Percentiles rank a stretch among this genome's conserved stretches.
Evolutionary conservation across 495 filamentous ascomycete species (phyloP).

Genomic region (Annulohypoxylon stygium): DNA sequence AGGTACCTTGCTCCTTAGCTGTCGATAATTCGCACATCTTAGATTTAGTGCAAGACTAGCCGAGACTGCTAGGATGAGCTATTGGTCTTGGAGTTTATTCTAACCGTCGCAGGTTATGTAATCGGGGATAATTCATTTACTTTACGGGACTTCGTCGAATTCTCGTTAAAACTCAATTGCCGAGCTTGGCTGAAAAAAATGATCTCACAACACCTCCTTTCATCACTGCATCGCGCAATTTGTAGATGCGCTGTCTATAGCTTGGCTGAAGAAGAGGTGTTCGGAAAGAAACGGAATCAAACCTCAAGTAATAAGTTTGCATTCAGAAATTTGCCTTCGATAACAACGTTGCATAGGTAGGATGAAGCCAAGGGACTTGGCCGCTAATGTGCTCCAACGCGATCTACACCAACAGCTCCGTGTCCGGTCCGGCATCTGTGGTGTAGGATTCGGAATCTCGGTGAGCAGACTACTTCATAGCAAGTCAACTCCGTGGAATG

Average conservation of each 20-base stretch:
- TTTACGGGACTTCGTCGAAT: background rate
- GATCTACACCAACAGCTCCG: background rate
- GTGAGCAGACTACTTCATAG: background rate
- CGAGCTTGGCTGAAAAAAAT: background rate
- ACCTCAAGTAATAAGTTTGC: background rate
- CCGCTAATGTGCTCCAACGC: background rate
- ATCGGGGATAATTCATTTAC: background rate
- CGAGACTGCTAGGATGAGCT: background rate
- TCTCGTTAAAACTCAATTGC: background rate
- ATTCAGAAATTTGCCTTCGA: background rate
- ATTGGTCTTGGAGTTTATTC: conserved; percentile 7
- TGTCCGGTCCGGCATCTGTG: background rate
- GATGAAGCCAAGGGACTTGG: background rate
- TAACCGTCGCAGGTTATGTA: background rate
- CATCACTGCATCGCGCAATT: background rate
- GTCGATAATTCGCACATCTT: conserved; percentile 3
- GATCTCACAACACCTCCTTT: background rate
- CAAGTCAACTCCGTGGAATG: background rate
- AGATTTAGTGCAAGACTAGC: background rate
- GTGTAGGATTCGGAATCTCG: background rate
- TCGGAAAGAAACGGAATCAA: background rate
- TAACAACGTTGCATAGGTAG: conserved; percentile 4
- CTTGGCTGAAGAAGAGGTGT: background rate
- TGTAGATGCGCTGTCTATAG: background rate
- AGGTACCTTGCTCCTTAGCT: background rate